phyloP scores from a whole-genome alignment of 2,329 filamentous ascomycete genomes.

The Thelonectria discophora region DNA sequence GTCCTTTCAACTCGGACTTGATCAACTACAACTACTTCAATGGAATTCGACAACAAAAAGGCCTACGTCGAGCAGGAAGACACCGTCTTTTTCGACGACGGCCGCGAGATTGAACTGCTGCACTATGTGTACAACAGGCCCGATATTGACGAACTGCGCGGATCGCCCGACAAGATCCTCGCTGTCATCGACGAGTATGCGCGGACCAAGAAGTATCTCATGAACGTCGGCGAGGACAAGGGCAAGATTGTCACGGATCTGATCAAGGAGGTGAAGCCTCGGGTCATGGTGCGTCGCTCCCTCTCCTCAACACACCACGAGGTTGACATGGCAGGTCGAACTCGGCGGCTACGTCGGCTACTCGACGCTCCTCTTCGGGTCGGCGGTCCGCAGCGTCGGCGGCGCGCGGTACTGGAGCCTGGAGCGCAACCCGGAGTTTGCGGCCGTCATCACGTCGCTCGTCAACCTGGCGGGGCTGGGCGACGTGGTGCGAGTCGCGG shows the following conservation, averaged over 20 bases:
- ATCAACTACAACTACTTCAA: slow-evolving; percentile 3
- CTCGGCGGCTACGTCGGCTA: slow-evolving; percentile 85
- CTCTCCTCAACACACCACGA: too few relatives aligned
- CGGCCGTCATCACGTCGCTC: slow-evolving; percentile 72
- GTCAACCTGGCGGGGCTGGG: slow-evolving; percentile 78
- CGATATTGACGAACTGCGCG: slow-evolving; percentile 69
- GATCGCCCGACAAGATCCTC: slow-evolving; percentile 70
- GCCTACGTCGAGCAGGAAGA: slow-evolving; percentile 55
- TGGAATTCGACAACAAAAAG: slow-evolving; percentile 49
- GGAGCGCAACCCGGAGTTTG: slow-evolving; percentile 79
- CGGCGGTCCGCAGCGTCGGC: slow-evolving; percentile 69
- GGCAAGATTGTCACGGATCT: slow-evolving; percentile 74
- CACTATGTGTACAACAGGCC: slow-evolving; percentile 72
- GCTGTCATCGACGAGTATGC: slow-evolving; percentile 74
- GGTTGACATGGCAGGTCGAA: slow-evolving; percentile 63
- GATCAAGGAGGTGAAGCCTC: slow-evolving; percentile 72
- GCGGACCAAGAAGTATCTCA: slow-evolving; percentile 72
- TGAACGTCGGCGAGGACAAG: slow-evolving; percentile 83
- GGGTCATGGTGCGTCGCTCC: slow-evolving; percentile 63
- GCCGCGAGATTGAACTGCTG: slow-evolving; percentile 77
- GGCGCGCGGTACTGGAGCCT: slow-evolving; percentile 75
- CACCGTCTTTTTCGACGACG: slow-evolving; percentile 67
- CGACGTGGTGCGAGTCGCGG: slow-evolving; percentile 73
- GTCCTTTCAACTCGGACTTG: too few relatives aligned
- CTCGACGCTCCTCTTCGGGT: slow-evolving; percentile 79